phyloP scores from a whole-genome alignment of 2,329 filamentous ascomycete species.

The Fusarium chaquense region DNA sequence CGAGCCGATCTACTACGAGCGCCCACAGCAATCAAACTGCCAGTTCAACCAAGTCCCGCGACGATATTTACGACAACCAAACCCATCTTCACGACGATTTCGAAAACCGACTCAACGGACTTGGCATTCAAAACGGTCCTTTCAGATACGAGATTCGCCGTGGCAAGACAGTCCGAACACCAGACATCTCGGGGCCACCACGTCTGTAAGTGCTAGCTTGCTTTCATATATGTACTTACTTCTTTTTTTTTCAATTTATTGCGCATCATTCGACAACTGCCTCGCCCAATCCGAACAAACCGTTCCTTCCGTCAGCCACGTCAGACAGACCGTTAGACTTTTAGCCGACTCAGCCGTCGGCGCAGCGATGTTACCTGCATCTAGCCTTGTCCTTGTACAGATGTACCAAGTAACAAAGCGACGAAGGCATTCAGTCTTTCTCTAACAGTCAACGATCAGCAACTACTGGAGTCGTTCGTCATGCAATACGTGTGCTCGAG shows the following conservation, averaged over 20 bases:
- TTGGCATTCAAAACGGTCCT: conserved; percentile 48
- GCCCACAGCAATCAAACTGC: conserved; percentile 28
- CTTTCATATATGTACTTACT: conserved; percentile 3
- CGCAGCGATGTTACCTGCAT: conserved; percentile 23
- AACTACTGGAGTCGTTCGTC: conserved; percentile 26
- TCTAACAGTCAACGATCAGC: background rate
- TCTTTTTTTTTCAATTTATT: conserved; percentile 10
- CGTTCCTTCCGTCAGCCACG: background rate
- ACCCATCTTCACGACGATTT: conserved; percentile 42
- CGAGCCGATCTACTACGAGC: conserved; percentile 32
- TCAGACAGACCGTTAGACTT: conserved; percentile 23
- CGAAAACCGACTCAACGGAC: conserved; percentile 48
- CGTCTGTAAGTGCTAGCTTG: conserved; percentile 49
- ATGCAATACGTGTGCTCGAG: conserved; percentile 21
- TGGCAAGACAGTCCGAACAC: conserved; percentile 51
- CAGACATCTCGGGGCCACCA: conserved; percentile 31
- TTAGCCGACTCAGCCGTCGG: conserved; percentile 13
- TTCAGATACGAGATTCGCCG: conserved; percentile 50
- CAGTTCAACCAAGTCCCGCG: conserved; percentile 27
- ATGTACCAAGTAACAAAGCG: conserved; percentile 15
- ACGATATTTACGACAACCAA: conserved; percentile 28
- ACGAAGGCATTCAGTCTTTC: conserved; percentile 19
- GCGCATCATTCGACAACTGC: background rate
- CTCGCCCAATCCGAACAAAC: background rate
- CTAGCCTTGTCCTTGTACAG: conserved; percentile 4